phyloP scores from a whole-genome alignment of 2,329 filamentous ascomycete species.

The Sordariomycetes sp. region DNA sequence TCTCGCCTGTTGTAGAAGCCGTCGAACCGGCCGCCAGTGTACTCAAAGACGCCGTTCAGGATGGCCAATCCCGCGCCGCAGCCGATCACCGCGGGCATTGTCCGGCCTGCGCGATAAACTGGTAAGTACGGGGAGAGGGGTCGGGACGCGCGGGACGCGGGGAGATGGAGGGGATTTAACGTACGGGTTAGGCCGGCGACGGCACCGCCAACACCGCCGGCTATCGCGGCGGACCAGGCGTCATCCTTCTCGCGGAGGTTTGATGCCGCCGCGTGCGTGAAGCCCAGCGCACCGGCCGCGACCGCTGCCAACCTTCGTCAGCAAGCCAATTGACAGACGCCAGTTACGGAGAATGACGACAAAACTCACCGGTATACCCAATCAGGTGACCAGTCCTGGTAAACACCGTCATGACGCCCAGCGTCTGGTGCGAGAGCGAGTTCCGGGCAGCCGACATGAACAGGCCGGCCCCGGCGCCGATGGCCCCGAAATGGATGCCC shows the following conservation, averaged over 20 bases:
- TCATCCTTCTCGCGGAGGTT: slow-evolving; percentile 84
- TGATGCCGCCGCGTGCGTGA: slow-evolving; percentile 64
- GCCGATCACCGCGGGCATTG: slow-evolving; percentile 60
- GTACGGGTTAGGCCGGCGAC: slow-evolving; percentile 42
- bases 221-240: slow-evolving; percentile 60
- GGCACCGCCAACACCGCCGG: slow-evolving; percentile 65
- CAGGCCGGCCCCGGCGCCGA: slow-evolving; percentile 58
- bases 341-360: not conserved
- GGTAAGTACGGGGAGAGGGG: not conserved
- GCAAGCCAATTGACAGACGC: not conserved
- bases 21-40: slow-evolving; percentile 51
- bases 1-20: slow-evolving; percentile 35
- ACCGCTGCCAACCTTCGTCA: slow-evolving; percentile 32
- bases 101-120: slow-evolving; percentile 21
- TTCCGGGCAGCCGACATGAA: slow-evolving; percentile 75
- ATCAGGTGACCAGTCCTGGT: slow-evolving; percentile 68
- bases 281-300: slow-evolving; percentile 62
- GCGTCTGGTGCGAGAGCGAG: slow-evolving; percentile 71
- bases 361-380: slow-evolving; percentile 18
- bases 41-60: slow-evolving; percentile 54
- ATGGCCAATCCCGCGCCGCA: slow-evolving; percentile 48
- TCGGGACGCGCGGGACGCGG: not conserved
- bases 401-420: slow-evolving; percentile 72
- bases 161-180: not conserved
- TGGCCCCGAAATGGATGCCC: slow-evolving; percentile 51